A percentile compares a stretch with the other conserved stretches of the same genome.
Conservation (phyloP, 2,329 filamentous ascomycete genomes). For the Colletotrichum paranaense region DNA sequence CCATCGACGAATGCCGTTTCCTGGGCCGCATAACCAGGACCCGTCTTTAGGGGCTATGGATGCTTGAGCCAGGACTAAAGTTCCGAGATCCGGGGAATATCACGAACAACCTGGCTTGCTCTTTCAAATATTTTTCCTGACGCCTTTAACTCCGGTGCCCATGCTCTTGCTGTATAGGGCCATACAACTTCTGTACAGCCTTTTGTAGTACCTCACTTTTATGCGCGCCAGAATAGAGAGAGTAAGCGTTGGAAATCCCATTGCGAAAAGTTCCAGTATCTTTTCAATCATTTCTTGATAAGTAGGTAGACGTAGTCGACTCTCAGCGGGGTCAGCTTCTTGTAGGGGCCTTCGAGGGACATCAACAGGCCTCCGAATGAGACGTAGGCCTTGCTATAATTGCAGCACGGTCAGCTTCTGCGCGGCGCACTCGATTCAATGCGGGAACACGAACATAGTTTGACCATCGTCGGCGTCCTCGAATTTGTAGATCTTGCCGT, state of each 20-base stretch:
- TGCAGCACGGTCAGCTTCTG: conserved; percentile 19
- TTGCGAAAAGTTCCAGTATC: background rate
- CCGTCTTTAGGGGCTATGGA: conserved; percentile 13
- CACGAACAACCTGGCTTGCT: background rate
- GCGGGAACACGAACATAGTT: conserved; percentile 75
- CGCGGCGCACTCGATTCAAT: background rate
- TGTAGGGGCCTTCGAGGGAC: conserved; percentile 92
- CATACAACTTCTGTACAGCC: background rate
- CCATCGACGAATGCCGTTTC: conserved; percentile 85
- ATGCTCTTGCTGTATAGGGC: background rate
- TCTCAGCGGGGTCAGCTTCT: conserved; percentile 90
- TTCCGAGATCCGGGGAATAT: background rate
- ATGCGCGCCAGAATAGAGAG: background rate
- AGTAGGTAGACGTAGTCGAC: conserved; percentile 96
- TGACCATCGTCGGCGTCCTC: conserved; percentile 83
- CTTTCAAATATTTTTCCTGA: background rate
- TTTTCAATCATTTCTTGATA: conserved; percentile 79
- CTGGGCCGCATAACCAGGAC: conserved; percentile 66
- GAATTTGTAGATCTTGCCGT: conserved; percentile 90
- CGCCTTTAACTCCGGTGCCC: background rate
- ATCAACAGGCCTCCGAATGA: conserved; percentile 94
- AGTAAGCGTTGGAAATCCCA: background rate
- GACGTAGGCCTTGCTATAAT: conserved; percentile 85
- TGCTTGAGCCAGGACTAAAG: background rate
- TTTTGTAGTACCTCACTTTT: background rate